Base-by-base conservation (phyloP, 2,329 filamentous ascomycete genomes). In the Alternaria burnsii region DNA sequence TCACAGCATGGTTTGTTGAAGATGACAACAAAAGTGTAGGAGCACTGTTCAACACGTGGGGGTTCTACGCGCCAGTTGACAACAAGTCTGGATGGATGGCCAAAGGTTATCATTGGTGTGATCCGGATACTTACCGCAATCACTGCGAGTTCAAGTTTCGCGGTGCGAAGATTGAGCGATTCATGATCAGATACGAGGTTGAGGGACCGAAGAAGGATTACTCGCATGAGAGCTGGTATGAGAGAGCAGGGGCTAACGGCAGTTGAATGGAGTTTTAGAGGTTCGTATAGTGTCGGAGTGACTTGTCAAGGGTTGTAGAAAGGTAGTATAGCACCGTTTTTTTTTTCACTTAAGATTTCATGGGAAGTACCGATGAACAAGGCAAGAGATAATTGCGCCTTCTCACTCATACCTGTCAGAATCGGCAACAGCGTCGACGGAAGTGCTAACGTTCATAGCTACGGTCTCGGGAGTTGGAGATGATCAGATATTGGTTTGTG, bases 171-270 rank as follows among this genome's bases (percentile, higher is more conserved):
- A 44, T 75, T 52, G 55, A 72, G 9, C 61, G 46, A 6, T 74
- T 75, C 34, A 59, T 77, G 30, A 81, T 91, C 44, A 84, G 81
- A 53, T 92, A 92, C 68, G 83, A 82, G 1, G 91, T 93, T 2
- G 86, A 85, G 26, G 91, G 91, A 0, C 91, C 90, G 2, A 87
- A 87, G 74, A 93, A 93, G 78, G 88, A 93, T 71, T 93, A 93
- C 60, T 72, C 70, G n/a, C 73, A 76, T 36, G 76, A 77, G 53
- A 80, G 78, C 26, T 76, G 74, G 67, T 82, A 78, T 56, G 65
- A 66, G 54, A 68, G 74, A 40, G 65, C 65, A 5, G 28, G 20
- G 14, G 18, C 20, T 7, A 47, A 14, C n/a, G 22, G 36, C 18
- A 34, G 28, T 14, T 4, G 7, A 38, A 8, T 4, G 16, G 12